These are phyloP conservation scores for Malassezia psittaci DNA, from an alignment of 1,284 basidiomycete species.

Conservation along the genomic window DNA sequence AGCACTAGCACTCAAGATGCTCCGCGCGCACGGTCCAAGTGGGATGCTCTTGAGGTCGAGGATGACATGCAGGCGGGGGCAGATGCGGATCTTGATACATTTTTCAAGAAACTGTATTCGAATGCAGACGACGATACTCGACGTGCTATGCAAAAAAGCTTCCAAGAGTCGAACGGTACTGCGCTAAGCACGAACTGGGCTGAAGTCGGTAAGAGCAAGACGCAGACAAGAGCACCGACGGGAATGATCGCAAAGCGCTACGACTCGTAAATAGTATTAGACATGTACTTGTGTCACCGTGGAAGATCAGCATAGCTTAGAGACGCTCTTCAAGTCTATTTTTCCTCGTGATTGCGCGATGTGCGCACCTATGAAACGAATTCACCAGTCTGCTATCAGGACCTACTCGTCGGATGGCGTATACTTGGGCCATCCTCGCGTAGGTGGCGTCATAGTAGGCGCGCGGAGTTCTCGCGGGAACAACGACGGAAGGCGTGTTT, in stretches of 20 bases:
- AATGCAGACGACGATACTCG: conserved; percentile 42
- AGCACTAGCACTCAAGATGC: background rate
- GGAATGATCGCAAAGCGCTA: conserved; percentile 41
- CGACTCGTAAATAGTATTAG: conserved; percentile 10
- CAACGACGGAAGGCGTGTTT: conserved; percentile 32
- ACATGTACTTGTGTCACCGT: no score
- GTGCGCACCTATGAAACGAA: no score
- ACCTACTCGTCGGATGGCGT: conserved; percentile 12
- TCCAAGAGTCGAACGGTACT: conserved; percentile 42
- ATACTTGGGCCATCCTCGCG: conserved; percentile 27
- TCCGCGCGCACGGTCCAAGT: conserved; percentile 26
- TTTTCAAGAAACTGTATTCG: conserved; percentile 44
- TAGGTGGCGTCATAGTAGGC: conserved; percentile 35
- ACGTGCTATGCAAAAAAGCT: conserved; percentile 44
- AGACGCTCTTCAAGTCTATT: no score
- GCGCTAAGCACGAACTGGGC: conserved; percentile 43
- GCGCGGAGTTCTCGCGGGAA: conserved; percentile 43
- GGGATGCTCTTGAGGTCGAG: conserved; percentile 33
- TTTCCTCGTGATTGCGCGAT: no score
- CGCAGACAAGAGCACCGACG: conserved; percentile 27
- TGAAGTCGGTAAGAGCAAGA: conserved; percentile 30
- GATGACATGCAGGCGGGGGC: conserved; percentile 16
- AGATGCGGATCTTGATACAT: conserved; percentile 34
- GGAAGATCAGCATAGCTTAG: no score
- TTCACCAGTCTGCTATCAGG: no score